Base-by-base conservation (phyloP, 108 stramenopile species). In the Mediolabrus comicus region DNA sequence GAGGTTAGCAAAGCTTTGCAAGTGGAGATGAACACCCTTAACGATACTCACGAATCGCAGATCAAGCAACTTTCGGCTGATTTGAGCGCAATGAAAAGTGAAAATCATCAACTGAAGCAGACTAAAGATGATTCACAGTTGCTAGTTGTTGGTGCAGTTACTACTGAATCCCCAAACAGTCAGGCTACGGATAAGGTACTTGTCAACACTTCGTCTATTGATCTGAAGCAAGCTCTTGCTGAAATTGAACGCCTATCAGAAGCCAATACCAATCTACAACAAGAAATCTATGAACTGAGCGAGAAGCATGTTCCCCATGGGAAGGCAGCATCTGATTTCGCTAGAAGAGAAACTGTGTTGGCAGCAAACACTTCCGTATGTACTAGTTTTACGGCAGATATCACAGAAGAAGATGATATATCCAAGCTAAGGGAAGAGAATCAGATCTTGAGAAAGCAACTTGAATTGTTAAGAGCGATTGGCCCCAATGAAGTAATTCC, bases 371-470 rank as follows among this genome's bases (percentile, higher is more conserved):
- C 55, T 16, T 65, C 72, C 1, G 58, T 65, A 6, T 65, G 53
- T 56, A 74, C 72, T 16, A 74, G 62, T 57, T 55, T 46, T 12
- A 65, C 72, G 17, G 63, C 55, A 6, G 64, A 74, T 3, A 74
- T 63, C 30, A 53, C 62, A 11, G 57, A 57, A 1, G 72, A 74
- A 19, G 72, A 74, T 10, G 72, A 74, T 26, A n/a, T 57, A 10
- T 29, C 39, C 8, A 65, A 64, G 19, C 56, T 74, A 12, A 30
- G 72, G 9, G 72, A 74, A n/a, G 72, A 74, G 19, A 74, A 74
- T 65, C 64, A 65, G 34, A 39, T 63, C 32, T 49, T 74, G 39
- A 34, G 46, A 56, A 59, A 38, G 13, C 62, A 74, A 25, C 35
- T 74, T 16, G 25, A 63, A 46, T 17, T 74, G 17, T 22, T 74